Base-by-base conservation (phyloP, 495 filamentous ascomycete species). In the Aspergillus bertholletiae region DNA sequence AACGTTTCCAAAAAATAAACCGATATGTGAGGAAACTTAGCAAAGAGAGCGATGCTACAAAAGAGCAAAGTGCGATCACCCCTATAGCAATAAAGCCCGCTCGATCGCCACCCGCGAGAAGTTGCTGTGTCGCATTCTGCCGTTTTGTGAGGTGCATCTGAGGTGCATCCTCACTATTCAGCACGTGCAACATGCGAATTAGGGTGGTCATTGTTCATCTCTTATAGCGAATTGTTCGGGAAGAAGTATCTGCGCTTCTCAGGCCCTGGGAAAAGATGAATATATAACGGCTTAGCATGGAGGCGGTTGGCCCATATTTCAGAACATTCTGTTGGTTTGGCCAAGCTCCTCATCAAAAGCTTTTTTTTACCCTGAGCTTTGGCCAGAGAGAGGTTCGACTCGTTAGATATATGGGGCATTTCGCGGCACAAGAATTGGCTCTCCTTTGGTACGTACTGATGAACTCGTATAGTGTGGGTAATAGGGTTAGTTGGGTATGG, bases 1-100 rank as follows among this genome's bases (percentile, higher is more conserved):
- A 69, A 1, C 65, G 65, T n/a, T 67, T 70, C 84, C 83, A 85
- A 53, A 71, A 72, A 20, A 85, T 63, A 47, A 87, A 71, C 52
- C 80, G 80, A 61, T 77, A 81, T 8, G 77, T 81, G 58, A 86
- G 68, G 63, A 79, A 85, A 41, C 70, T 60, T 41, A 84, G 70
- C 1, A 86, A 71, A 23, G 65, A 61, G 0, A 80, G 63, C 0
- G 79, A 77, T 7, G 83, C 75, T 20, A 81, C 58, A 63, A 87
- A 80, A 11, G 84, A 86, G 27, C 80, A 64, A 22, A 83, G 64
- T 35, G 75, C 80, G 46, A 84, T 80, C 22, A 76, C 65, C 20
- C 80, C 76, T 55, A 86, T 80, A 7, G 77, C 78, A 27, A 79
- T 76, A 58, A 84, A 77, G 27, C 81, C 81, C 17, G 64, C 55